Evolutionary conservation across 208 protist species (phyloP).

Genomic region (Crithidia brevicula): DNA sequence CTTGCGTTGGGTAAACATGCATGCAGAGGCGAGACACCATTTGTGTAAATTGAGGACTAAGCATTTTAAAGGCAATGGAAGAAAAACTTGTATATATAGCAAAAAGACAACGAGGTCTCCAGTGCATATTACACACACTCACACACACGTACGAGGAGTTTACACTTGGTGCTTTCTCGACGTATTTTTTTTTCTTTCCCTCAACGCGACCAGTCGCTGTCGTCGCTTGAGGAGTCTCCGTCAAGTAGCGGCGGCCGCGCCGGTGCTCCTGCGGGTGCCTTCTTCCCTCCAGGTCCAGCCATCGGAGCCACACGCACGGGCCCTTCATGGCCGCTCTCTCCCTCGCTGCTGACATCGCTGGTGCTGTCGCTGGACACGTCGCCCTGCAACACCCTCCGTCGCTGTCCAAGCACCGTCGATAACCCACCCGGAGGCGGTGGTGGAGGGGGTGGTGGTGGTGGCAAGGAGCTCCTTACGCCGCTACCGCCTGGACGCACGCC

Average conservation of each 20-base stretch:
- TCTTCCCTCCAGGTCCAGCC: background rate
- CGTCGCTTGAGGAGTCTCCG: conserved; percentile 2
- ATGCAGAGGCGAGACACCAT: too few relatives aligned
- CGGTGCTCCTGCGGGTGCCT: background rate
- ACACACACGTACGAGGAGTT: too few relatives aligned
- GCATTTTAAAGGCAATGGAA: too few relatives aligned
- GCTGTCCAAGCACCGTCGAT: conserved; percentile 13
- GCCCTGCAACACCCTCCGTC: conserved; percentile 10
- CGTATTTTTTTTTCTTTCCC: background rate
- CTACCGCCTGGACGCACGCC: conserved; percentile 5
- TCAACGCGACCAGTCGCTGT: conserved; percentile 31
- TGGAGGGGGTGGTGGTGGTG: background rate
- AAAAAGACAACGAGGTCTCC: too few relatives aligned
- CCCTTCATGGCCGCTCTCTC: background rate
- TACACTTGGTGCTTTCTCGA: too few relatives aligned
- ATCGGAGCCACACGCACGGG: background rate
- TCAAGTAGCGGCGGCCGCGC: conserved; percentile 8
- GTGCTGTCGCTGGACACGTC: conserved; percentile 15
- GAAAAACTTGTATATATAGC: too few relatives aligned
- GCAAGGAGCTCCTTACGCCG: too few relatives aligned
- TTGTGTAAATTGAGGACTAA: too few relatives aligned
- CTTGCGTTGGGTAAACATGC: too few relatives aligned
- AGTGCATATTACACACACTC: too few relatives aligned
- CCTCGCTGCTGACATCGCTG: conserved; percentile 9
- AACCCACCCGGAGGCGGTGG: conserved; percentile 16